Conservation (phyloP, 257 asterid genomes). For the Cinchona pubescens region DNA sequence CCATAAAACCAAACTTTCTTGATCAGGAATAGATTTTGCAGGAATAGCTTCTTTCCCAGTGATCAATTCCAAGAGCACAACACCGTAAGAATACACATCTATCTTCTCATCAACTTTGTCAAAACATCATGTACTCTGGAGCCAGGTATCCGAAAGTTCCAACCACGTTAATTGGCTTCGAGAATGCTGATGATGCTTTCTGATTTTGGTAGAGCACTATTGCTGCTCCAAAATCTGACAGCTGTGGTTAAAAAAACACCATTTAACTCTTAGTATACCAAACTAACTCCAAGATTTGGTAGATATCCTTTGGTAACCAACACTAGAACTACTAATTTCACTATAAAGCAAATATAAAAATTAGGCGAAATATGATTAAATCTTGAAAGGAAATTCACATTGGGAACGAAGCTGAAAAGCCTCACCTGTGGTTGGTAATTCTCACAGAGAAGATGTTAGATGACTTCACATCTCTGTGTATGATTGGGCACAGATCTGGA, state of each 20-base stretch:
- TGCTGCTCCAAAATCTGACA: constrained; percentile 78
- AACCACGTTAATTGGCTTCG: constrained; percentile 44
- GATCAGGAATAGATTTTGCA: constrained; percentile 34
- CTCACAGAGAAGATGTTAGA: constrained; percentile 60
- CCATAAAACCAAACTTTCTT: constrained; percentile 72
- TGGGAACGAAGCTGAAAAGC: not conserved
- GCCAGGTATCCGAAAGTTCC: constrained; percentile 74
- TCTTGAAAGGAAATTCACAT: not conserved
- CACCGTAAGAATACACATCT: constrained; percentile 83
- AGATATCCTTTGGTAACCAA: not conserved
- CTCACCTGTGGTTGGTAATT: constrained; percentile 58
- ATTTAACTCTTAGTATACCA: not conserved
- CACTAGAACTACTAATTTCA: not conserved
- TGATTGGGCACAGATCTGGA: constrained; percentile 64
- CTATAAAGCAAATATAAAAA: not conserved
- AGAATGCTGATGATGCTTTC: constrained; percentile 28
- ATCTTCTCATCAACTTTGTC: constrained; percentile 86
- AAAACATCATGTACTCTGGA: constrained; percentile 78
- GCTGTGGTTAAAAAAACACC: constrained; percentile 30
- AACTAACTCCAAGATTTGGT: not conserved
- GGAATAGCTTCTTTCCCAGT: constrained; percentile 70
- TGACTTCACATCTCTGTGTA: constrained; percentile 68
- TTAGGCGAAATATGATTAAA: not conserved
- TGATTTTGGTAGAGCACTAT: constrained; percentile 31
- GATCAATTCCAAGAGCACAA: constrained; percentile 71